Base-by-base conservation (phyloP, 805 yeast genomes). In the Kodamaea kaohsiungensis region DNA sequence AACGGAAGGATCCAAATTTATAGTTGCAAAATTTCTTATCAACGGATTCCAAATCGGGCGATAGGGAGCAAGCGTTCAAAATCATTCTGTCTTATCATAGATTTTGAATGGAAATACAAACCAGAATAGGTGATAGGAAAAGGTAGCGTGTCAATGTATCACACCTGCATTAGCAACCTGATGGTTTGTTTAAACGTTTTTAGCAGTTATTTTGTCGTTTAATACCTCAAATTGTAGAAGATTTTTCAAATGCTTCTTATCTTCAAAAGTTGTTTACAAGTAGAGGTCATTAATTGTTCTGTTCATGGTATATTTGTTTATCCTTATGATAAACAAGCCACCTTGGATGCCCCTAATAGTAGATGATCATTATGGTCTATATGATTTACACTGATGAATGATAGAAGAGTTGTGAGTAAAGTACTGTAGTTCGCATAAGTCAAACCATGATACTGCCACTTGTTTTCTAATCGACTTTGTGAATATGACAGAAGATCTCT, bases 1-100 rank as follows among this genome's bases (percentile, higher is more conserved):
- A 16, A 18, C 46, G 18, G 19, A 13, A 42, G 15, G 17, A 12
- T 22, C 25, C n/a, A 18, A n/a, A 19, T 50, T 50, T 50, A 50
- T 50, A 50, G 53, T 40, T 50, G 53, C 53, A 50, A 50, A 43
- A 25, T 33, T n/a, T 40, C 45, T 50, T 43, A 43, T 48, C 19
- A 37, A 9, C 13, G 6, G 30, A 2, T 35, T 18, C 53, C 53
- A 35, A 33, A 43, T 43, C 39, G 53, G 53, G 48, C 27, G 35
- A 43, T n/a, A 12, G 9, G 35, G 16, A 27, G 43, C 48, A 35
- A 19, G 16, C 17, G 48, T 46, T 27, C 48, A 46, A 46, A 46
- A 46, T 37, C 43, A 9, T 9, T 10, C 35, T 30, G 38, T n/a
- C 33, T 50, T 50, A 43, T 50, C 46, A 33, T 40, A n/a, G 15